These are phyloP conservation scores for Euphorbia pulcherrima DNA, from an alignment of 345 rosid species.

Conservation along the genomic window DNA sequence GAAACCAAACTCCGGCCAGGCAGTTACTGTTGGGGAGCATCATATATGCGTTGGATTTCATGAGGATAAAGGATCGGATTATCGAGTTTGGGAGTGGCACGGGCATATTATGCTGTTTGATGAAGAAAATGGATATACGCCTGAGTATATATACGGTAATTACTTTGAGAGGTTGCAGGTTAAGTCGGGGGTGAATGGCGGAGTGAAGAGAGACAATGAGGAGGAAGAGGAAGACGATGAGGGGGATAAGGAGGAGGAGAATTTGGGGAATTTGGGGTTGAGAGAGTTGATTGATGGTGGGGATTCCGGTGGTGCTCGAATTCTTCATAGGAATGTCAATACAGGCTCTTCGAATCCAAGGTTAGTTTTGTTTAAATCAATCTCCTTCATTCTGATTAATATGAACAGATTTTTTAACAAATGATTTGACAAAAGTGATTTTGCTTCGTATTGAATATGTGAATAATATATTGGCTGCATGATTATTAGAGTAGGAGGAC, in stretches of 20 bases:
- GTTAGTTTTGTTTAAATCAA: slow-evolving; percentile 24
- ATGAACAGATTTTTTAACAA: background rate
- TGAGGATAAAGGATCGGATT: slow-evolving; percentile 74
- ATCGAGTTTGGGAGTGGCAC: slow-evolving; percentile 99
- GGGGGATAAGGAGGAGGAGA: slow-evolving; percentile 42
- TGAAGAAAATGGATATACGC: slow-evolving; percentile 74
- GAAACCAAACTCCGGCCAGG: slow-evolving; percentile 92
- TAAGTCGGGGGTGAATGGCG: slow-evolving; percentile 8
- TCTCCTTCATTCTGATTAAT: background rate
- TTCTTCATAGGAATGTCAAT: slow-evolving; percentile 76
- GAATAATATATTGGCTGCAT: background rate
- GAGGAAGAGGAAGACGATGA: slow-evolving; percentile 35
- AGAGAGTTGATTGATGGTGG: slow-evolving; percentile 77
- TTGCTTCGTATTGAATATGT: background rate
- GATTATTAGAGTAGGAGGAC: background rate
- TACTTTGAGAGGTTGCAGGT: slow-evolving; percentile 85
- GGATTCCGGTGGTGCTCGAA: slow-evolving; percentile 52
- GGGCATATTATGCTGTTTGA: slow-evolving; percentile 93
- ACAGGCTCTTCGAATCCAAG: slow-evolving; percentile 58
- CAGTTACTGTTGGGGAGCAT: slow-evolving; percentile 81
- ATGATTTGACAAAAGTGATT: background rate
- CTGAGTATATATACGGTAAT: slow-evolving; percentile 95
- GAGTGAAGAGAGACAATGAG: slow-evolving; percentile 20
- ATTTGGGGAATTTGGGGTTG: slow-evolving; percentile 60
- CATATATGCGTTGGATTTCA: slow-evolving; percentile 84